Conservation (phyloP, 306 rosid genomes). For the Geum urbanum region DNA sequence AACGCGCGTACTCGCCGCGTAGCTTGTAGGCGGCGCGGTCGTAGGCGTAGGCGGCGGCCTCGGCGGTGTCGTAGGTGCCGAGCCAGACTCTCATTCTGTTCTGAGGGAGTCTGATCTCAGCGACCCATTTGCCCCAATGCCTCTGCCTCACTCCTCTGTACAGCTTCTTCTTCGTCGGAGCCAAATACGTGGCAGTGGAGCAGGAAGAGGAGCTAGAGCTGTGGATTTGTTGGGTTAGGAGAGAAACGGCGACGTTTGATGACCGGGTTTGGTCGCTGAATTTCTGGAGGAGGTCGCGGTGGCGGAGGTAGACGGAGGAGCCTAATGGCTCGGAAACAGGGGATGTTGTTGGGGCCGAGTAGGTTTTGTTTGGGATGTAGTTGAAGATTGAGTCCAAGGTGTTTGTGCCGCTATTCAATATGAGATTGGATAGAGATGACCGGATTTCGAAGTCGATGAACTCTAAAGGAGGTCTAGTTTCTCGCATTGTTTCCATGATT, state of each 20-base stretch:
- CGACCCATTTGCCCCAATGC: constrained; percentile 99
- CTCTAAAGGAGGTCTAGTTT: constrained; percentile 18
- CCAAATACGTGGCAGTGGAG: background rate
- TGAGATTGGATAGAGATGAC: constrained; percentile 57
- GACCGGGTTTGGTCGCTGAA: constrained; percentile 48
- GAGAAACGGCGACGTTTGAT: constrained; percentile 8
- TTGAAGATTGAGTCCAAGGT: constrained; percentile 91
- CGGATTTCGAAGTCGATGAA: constrained; percentile 39
- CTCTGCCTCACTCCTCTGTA: constrained; percentile 99
- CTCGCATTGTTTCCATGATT: constrained; percentile 41
- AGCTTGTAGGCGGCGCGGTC: constrained; percentile 97
- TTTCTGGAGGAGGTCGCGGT: constrained; percentile 67
- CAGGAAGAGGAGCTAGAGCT: constrained; percentile 14
- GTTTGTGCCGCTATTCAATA: constrained; percentile 56
- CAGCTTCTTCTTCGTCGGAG: constrained; percentile 52
- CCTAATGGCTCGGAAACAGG: constrained; percentile 42
- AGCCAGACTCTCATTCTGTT: constrained; percentile 97
- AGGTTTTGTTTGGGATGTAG: constrained; percentile 23
- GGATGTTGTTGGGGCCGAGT: background rate
- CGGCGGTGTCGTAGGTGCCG: constrained; percentile 88
- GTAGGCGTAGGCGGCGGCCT: constrained; percentile 94
- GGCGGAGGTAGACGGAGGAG: constrained; percentile 77
- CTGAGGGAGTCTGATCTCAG: constrained; percentile 93
- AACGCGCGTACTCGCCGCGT: constrained; percentile 85
- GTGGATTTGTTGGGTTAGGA: constrained; percentile 15